Evolutionary conservation across 495 filamentous ascomycete genomes (phyloP), one percentile per base, ranked within the genome.

Genomic region (Daldinia childiae): DNA sequence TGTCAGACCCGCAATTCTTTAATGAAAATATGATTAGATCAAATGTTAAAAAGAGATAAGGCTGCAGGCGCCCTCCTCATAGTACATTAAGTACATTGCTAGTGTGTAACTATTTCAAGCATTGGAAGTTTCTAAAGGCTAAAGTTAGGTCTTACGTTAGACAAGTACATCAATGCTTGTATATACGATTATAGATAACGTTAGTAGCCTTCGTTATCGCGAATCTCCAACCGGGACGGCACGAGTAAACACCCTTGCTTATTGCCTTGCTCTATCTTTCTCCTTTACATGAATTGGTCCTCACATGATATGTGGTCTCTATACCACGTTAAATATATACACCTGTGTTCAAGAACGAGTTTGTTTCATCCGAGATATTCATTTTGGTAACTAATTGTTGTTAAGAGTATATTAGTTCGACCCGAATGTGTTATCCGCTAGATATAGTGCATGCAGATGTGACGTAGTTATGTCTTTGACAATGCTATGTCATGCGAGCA

Each of bases 1-100:
- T 72, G 63, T 54, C 55, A 64, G 63, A 52, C 63, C 68, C 68
- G 43, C 51, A 50, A 43, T 51, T 71, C 29, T 66, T 19, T 34
- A 50, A 59, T 21, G 21, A 41, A 38, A 50, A 19, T n/a, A 52
- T 50, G 54, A 58, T 30, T 41, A 41, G 24, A 34, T 41, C 8
- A 19, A 58, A 15, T 36, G 34, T 34, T 39, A 38, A n/a, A 45
- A 39, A 70, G 62, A 64, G 54, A 57, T 70, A 71, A 66, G 68
- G 68, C 62, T 71, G 68, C 62, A 68, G 58, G 58, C 32, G 48
- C 17, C 34, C 57, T 55, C 56, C 24, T 41, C 30, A 27, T 32
- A 4, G 19, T 61, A 48, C 43, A 24, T 21, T 34, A 62, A 43
- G 52, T 56, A 56, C 52, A 30, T 56, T 56, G 32, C 32, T 51